Base-by-base conservation (phyloP, 306 rosid genomes). In the Urtica urens region DNA sequence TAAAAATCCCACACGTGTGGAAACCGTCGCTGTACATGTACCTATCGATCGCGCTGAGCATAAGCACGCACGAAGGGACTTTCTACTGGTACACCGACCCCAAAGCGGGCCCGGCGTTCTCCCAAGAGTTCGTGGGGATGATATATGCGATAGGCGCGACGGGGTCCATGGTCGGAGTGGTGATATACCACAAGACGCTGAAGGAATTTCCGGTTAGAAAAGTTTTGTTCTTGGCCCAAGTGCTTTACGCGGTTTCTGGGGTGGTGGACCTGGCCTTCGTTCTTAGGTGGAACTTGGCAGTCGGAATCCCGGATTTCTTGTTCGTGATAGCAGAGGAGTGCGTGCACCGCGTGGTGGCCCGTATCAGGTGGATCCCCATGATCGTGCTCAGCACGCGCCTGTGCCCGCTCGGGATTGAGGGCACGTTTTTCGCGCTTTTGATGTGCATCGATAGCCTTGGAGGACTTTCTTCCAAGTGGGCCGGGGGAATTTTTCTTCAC, bases 31-130 rank as follows among this genome's bases (percentile, higher is more conserved):
- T 84, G 0, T 84, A 52, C 67, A 78, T 84, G 69, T 80, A 66
- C 66, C 75, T 84, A 18, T 56, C 86, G 43, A 44, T 80, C 56
- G 70, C 83, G 54, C 77, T 84, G 11, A 71, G 62, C 45, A 51
- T 78, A 22, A 72, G 72, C 43, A 80, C 79, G 37, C 94, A 80
- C 13, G 92, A 84, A 64, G 94, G 94, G 19, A 73, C 72, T 35
- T 84, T 84, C 55, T 84, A 80, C 46, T 84, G 94, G 94, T 80
- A 84, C 48, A 84, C 94, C 1, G 86, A 84, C 53, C 30, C 79
- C 34, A 77, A 71, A 68, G 83, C 79, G 0, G 94, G 94, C 37
- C 94, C 94, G 56, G 86, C 81, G 19, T 84, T 84, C 60, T 70
- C 86, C 49, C 92, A 84, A 92, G 94, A 84, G 51, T 78, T 81